Conservation (phyloP, 2,329 filamentous ascomycete genomes). For the Colletotrichum tropicale region DNA sequence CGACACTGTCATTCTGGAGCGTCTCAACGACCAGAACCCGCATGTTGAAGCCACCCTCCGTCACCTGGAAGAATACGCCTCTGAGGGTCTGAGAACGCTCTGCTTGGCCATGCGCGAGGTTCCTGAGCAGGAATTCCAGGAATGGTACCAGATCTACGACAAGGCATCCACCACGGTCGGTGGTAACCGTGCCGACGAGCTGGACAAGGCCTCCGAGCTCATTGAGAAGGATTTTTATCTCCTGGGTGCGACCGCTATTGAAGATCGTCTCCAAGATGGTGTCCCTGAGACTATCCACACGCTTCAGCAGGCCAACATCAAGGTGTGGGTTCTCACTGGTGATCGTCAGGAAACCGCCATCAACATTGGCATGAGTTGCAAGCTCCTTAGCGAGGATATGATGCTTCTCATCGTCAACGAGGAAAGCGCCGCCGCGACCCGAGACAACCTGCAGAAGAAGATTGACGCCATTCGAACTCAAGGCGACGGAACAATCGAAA, state of each 20-base stretch:
- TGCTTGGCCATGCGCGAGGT: constrained; percentile 95
- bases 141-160: constrained; percentile 88
- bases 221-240: constrained; percentile 93
- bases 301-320: constrained; percentile 94
- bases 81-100: constrained; percentile 91
- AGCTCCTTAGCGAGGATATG: constrained; percentile 98
- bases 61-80: constrained; percentile 98
- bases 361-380: constrained; percentile 99
- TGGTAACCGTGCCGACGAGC: constrained; percentile 89
- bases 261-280: constrained; percentile 95
- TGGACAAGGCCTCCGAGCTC: constrained; percentile 95
- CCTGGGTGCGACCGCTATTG: constrained; percentile 94
- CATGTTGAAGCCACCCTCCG: constrained; percentile 89
- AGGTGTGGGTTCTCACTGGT: constrained; percentile 97
- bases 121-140: constrained; percentile 83
- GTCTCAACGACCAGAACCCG: constrained; percentile 81
- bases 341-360: constrained; percentile 98
- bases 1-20: constrained; percentile 95
- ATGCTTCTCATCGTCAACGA: constrained; percentile 96
- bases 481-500: constrained; percentile 75
- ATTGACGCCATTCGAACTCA: constrained; percentile 88
- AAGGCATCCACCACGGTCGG: constrained; percentile 87
- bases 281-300: constrained; percentile 99
- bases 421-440: constrained; percentile 76
- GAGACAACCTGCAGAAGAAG: constrained; percentile 92